Evolutionary conservation across 2,329 filamentous ascomycete genomes (phyloP), one percentile per base, ranked within the genome.

Genomic region (Amauroascus verrucosus): DNA sequence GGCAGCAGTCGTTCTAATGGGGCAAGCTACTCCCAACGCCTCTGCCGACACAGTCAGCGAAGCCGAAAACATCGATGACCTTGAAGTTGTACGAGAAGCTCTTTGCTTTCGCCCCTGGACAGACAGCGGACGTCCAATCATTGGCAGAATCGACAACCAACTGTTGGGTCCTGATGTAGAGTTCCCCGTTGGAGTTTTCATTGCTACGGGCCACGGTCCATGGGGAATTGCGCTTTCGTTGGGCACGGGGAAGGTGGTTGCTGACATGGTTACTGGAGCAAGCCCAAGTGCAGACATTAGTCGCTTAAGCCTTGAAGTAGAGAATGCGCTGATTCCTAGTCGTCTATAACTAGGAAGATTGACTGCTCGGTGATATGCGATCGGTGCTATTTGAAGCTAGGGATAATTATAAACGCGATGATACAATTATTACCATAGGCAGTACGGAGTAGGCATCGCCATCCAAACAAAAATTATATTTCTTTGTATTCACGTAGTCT

Each of bases 91-190:
- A 9, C 75, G 83, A 33, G 77, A 83, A 59, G 80, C 79, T 0
- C 64, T 90, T 54, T 91, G 86, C 64, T 89, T 88, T 68, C 77
- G 87, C 11, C 86, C 86, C 0, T 77, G 86, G 2, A 84, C 84
- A 20, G 69, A 74, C 1, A 76, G 73, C 48, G 86, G 85, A 0
- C 73, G 72, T 24, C 86, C 86, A 0, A 78, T 88, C 24, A 62
- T 90, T 8, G 70, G 75, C 2, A 72, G 77, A 32, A 67, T 88
- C 24, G 67, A 72, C 1, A 80, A 86, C 58, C 63, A 68, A 11
- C 71, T 75, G 41, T 72, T 88, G 2, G 82, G 81, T 1, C 62
- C 61, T 11, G 69, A 71, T 0, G 62, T 77, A 6, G 68, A 62
- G 54, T 80, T 74, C 5, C 64, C 64, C 40, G 57, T 83, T 1